Conservation (phyloP, 768 basidiomycete genomes). For the Kwoniella dendrophila region DNA sequence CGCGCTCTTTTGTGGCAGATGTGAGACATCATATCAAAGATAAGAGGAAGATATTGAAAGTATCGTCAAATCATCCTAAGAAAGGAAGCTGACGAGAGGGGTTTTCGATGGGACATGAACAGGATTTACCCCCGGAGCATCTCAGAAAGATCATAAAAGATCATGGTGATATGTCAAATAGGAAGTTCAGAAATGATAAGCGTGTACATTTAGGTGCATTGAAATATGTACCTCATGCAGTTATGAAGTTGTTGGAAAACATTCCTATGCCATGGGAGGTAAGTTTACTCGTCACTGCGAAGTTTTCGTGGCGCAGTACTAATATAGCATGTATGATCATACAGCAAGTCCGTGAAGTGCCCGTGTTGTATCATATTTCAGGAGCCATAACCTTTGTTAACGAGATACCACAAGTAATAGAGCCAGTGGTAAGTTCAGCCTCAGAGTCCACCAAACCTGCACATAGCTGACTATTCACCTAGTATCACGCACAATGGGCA, state of each 20-base stretch:
- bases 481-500: slow-evolving; percentile 98
- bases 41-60: too few species aligned
- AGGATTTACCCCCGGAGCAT: slow-evolving; percentile 96
- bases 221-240: slow-evolving; percentile 94
- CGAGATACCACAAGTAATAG: slow-evolving; percentile 93
- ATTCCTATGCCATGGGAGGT: slow-evolving; percentile 93
- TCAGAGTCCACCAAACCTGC: neutral
- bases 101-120: slow-evolving; percentile 19
- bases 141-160: slow-evolving; percentile 99
- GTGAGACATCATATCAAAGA: neutral
- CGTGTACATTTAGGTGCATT: slow-evolving; percentile 97
- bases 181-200: slow-evolving; percentile 99
- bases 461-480: neutral
- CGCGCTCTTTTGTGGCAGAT: neutral
- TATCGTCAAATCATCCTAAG: too few species aligned
- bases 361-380: slow-evolving; percentile 97
- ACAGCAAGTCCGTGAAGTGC: slow-evolving; percentile 94
- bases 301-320: neutral
- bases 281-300: slow-evolving; percentile 19
- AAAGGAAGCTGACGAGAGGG: slow-evolving; percentile 17
- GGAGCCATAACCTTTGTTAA: slow-evolving; percentile 99
- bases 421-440: slow-evolving; percentile 67
- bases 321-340: slow-evolving; percentile 10
- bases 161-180: slow-evolving; percentile 98
- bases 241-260: slow-evolving; percentile 98